Evolutionary conservation across 768 basidiomycete genomes (phyloP).

Genomic region (Naganishia vaughanmartiniae): DNA sequence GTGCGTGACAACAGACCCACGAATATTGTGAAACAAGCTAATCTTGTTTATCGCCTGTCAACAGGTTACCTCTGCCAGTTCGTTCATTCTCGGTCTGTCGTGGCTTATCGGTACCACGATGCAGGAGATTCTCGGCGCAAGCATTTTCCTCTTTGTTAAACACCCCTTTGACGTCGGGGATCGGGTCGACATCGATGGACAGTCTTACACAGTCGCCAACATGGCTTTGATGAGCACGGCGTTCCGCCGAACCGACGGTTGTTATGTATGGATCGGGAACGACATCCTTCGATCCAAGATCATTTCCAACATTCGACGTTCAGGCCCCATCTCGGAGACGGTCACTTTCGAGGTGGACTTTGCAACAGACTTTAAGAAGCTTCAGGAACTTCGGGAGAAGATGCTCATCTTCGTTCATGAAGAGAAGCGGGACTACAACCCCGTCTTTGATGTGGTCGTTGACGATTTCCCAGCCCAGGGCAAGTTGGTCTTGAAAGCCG

Average conservation of each 20-base stretch:
- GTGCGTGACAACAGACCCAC: neutral
- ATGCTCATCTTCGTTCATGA: constrained; percentile 75
- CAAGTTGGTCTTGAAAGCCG: constrained; percentile 71
- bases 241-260: constrained; percentile 50
- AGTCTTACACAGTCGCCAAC: constrained; percentile 76
- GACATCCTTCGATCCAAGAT: constrained; percentile 51
- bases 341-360: constrained; percentile 79
- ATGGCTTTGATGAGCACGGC: constrained; percentile 72
- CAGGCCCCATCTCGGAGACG: constrained; percentile 69
- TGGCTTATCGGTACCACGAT: constrained; percentile 81
- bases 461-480: constrained; percentile 74
- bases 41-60: neutral
- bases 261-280: constrained; percentile 51
- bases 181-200: constrained; percentile 60
- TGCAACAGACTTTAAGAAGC: constrained; percentile 72
- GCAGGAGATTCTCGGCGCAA: constrained; percentile 72
- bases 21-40: neutral
- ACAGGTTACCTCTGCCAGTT: constrained; percentile 73
- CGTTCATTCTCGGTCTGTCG: constrained; percentile 63
- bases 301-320: constrained; percentile 54
- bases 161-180: constrained; percentile 52
- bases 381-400: constrained; percentile 69
- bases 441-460: constrained; percentile 63
- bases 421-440: constrained; percentile 72
- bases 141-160: constrained; percentile 84